Conservation (phyloP, 202 grass and related monocot species). For the Panicum hallii region DNA sequence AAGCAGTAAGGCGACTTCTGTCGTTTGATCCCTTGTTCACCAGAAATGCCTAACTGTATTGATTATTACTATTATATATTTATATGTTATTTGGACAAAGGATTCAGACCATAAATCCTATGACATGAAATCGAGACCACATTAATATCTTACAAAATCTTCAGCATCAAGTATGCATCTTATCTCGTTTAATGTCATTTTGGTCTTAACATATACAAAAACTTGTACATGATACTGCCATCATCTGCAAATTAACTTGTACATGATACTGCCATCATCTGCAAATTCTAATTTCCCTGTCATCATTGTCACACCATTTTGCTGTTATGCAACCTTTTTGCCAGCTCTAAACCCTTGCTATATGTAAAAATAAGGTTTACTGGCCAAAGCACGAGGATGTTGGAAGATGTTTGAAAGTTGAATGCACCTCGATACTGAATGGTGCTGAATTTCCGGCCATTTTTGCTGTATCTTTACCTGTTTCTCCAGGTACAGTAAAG, state of each 20-base stretch:
- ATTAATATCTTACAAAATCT: slow-evolving; percentile 16
- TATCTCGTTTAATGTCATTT: slow-evolving; percentile 36
- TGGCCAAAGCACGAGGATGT: slow-evolving; percentile 85
- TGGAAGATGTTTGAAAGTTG: slow-evolving; percentile 89
- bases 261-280: background rate
- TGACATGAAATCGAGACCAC: slow-evolving; percentile 6
- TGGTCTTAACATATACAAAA: background rate
- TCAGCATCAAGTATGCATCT: slow-evolving; percentile 10
- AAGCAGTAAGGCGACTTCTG: slow-evolving; percentile 13
- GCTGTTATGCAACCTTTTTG: slow-evolving; percentile 24
- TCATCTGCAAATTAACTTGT: background rate
- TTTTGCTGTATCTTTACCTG: slow-evolving; percentile 80
- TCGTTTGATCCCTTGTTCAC: slow-evolving; percentile 18
- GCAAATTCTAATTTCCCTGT: slow-evolving; percentile 13
- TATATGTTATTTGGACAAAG: background rate
- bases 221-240: slow-evolving; percentile 16
- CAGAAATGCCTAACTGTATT: background rate
- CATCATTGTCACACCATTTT: slow-evolving; percentile 26
- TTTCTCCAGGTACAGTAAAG: slow-evolving; percentile 76
- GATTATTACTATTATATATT: slow-evolving; percentile 14
- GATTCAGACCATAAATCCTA: slow-evolving; percentile 22
- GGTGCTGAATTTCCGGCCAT: slow-evolving; percentile 68
- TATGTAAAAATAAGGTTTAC: slow-evolving; percentile 74
- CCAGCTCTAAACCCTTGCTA: slow-evolving; percentile 42
- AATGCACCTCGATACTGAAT: slow-evolving; percentile 73